Conservation (phyloP, 495 filamentous ascomycete genomes). For the Wilcoxina mikolae region DNA sequence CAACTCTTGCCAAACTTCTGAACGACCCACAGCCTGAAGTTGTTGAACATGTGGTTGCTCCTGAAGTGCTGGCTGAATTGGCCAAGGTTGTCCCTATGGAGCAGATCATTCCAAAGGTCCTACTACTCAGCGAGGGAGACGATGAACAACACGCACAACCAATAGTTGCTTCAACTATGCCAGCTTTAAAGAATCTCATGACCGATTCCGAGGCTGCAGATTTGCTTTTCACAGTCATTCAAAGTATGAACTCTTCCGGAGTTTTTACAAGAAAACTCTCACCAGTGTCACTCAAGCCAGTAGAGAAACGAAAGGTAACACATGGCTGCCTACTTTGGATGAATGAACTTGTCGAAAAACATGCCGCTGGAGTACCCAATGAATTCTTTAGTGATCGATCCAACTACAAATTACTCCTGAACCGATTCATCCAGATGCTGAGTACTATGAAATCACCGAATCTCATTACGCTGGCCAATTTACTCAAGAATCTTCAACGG, state of each 20-base stretch:
- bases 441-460: conserved; percentile 26
- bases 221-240: conserved; percentile 24
- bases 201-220: conserved; percentile 24
- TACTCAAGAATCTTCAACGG: conserved; percentile 22
- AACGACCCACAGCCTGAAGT: conserved; percentile 29
- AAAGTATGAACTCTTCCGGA: conserved; percentile 23
- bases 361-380: conserved; percentile 17
- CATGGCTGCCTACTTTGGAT: conserved; percentile 27
- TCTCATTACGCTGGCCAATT: conserved; percentile 12
- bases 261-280: conserved; percentile 24
- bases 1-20: conserved; percentile 26
- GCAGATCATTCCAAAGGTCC: conserved; percentile 27
- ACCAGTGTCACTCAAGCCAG: conserved; percentile 25
- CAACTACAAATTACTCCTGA: conserved; percentile 26
- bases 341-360: conserved; percentile 26
- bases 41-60: conserved; percentile 29
- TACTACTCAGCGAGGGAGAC: conserved; percentile 26
- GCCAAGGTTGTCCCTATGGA: conserved; percentile 28
- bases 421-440: conserved; percentile 26
- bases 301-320: conserved; percentile 25
- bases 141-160: conserved; percentile 28
- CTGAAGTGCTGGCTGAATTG: conserved; percentile 24
- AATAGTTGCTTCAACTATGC: conserved; percentile 19
- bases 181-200: conserved; percentile 24
- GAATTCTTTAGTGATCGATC: conserved; percentile 23